Conservation (phyloP, 2,329 filamentous ascomycete species). For the Domatiomyces catenatus region DNA sequence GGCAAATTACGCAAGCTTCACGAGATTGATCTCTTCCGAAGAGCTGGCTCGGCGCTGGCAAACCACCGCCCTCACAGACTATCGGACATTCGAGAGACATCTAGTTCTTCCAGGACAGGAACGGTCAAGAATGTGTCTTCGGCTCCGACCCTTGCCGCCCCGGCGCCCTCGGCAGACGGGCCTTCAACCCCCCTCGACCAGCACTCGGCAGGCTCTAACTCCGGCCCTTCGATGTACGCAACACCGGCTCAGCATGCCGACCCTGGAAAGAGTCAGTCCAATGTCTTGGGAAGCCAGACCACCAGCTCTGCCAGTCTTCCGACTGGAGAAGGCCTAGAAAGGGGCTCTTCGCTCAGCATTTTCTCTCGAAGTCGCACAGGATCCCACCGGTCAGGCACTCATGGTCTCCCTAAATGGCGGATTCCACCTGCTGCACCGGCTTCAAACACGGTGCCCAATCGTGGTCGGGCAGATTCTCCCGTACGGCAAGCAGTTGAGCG, state of each 20-base stretch:
- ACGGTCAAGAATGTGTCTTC: not conserved
- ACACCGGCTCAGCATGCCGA: not conserved
- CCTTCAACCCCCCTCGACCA: not conserved
- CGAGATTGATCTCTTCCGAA: conserved; percentile 6
- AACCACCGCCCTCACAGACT: conserved; percentile 11
- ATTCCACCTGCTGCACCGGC: conserved; percentile 6
- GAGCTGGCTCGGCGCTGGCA: conserved; percentile 11
- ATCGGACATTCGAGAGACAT: conserved; percentile 15
- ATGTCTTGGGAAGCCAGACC: conserved; percentile 9
- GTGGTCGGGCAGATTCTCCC: conserved; percentile 34
- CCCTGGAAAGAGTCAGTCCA: not conserved
- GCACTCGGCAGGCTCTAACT: not conserved
- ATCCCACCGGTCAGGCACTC: conserved; percentile 10
- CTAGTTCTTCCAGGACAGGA: conserved; percentile 9
- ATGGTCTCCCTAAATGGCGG: conserved; percentile 16
- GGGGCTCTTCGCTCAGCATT: conserved; percentile 14
- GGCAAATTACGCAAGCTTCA: not conserved
- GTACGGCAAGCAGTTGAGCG: conserved; percentile 30
- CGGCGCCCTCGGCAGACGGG: not conserved
- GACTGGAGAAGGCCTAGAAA: conserved; percentile 10
- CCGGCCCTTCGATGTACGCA: not conserved
- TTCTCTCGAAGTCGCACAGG: conserved; percentile 8
- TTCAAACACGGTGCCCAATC: conserved; percentile 25
- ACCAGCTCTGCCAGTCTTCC: conserved; percentile 15
- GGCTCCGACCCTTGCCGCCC: conserved; percentile 4